A percentile compares a stretch with the other conserved stretches of the same genome.
Conservation (phyloP, 2,329 filamentous ascomycete species). For the Colletotrichum theobromicola region DNA sequence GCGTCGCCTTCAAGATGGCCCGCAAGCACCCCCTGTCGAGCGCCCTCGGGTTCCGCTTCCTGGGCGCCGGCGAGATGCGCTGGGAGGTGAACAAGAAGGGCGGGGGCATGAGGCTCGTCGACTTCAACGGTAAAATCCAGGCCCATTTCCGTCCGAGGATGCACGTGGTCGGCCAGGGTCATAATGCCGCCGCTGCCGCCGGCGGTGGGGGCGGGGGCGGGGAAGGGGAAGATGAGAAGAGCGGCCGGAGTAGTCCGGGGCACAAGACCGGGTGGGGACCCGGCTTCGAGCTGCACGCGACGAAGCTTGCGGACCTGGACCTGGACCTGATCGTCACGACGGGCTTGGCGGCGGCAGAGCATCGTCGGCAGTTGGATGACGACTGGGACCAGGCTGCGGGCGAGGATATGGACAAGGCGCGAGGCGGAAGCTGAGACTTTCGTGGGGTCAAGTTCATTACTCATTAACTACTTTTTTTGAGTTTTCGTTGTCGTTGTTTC, state of each 20-base stretch:
- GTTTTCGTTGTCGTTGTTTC: background rate
- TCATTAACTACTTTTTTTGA: background rate
- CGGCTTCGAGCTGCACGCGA: conserved; percentile 15
- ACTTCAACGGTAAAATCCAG: conserved; percentile 11
- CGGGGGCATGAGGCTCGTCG: conserved; percentile 13
- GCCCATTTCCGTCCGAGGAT: conserved; percentile 8
- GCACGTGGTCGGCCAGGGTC: background rate
- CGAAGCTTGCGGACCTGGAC: conserved; percentile 11
- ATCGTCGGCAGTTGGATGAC: conserved; percentile 14
- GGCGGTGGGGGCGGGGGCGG: background rate
- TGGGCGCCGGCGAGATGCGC: conserved; percentile 7
- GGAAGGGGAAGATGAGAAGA: background rate
- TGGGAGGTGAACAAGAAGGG: conserved; percentile 8
- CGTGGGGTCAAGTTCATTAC: background rate
- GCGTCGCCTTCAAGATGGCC: conserved; percentile 11
- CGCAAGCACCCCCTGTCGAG: conserved; percentile 12
- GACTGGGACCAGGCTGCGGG: conserved; percentile 1
- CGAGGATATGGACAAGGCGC: background rate
- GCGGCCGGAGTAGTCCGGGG: background rate
- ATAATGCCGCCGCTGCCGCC: background rate
- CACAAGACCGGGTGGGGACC: background rate
- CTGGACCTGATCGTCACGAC: conserved; percentile 18
- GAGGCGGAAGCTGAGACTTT: background rate
- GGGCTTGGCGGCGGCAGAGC: conserved; percentile 19
- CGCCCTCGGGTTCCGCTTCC: conserved; percentile 10